Conservation (phyloP, 768 basidiomycete species). For the Ramaria rubella region DNA sequence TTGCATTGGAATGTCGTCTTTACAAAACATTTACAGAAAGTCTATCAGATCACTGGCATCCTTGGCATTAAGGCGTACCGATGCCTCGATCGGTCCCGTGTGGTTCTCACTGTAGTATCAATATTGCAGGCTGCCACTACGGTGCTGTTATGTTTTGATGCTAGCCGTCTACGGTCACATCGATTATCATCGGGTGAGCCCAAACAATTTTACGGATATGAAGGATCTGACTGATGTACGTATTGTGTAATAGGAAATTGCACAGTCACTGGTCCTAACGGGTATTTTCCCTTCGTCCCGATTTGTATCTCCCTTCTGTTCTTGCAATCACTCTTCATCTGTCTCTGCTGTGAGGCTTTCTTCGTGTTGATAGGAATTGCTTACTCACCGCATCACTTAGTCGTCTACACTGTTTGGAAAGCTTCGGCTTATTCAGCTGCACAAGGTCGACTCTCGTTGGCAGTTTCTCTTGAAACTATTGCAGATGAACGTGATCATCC, state of each 20-base stretch:
- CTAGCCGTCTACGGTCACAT: constrained; percentile 30
- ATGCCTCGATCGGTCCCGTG: constrained; percentile 53
- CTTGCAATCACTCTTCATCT: constrained; percentile 41
- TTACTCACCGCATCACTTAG: constrained; percentile 30
- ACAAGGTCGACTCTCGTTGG: constrained; percentile 50
- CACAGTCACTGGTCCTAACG: background rate
- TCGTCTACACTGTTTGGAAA: constrained; percentile 50
- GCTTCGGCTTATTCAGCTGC: constrained; percentile 43
- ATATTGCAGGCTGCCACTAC: constrained; percentile 39
- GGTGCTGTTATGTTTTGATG: constrained; percentile 37
- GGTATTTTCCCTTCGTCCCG: background rate
- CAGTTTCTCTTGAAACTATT: constrained; percentile 39
- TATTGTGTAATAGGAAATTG: background rate
- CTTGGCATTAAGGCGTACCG: constrained; percentile 62
- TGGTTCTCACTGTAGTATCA: constrained; percentile 40
- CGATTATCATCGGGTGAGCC: constrained; percentile 41
- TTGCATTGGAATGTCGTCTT: background rate
- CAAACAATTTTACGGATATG: background rate
- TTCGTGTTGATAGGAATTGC: too few species aligned
- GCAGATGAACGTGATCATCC: constrained; percentile 21
- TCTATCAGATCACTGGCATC: constrained; percentile 49
- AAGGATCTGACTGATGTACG: background rate
- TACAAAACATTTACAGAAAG: background rate
- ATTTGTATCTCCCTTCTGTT: background rate
- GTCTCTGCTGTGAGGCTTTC: constrained; percentile 47